Evolutionary conservation across 192 early-diverging fungal species (phyloP).

Genomic region (Thamnidium elegans): DNA sequence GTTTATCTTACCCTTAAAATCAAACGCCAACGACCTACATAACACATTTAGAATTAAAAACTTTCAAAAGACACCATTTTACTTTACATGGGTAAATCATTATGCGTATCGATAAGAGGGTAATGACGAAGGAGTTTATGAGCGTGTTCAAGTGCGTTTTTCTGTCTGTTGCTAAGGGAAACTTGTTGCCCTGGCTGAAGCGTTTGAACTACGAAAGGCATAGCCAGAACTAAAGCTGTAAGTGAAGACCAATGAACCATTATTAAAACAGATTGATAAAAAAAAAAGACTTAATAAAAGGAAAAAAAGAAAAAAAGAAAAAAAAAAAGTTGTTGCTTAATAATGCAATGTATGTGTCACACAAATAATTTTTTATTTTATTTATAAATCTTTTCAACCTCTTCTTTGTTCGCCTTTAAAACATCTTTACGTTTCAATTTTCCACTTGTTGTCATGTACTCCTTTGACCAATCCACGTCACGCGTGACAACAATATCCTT

Average conservation of each 20-base stretch:
- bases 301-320: background rate
- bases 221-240: background rate
- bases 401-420: slow-evolving; percentile 27
- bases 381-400: slow-evolving; percentile 30
- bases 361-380: slow-evolving; percentile 11
- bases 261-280: background rate
- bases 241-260: background rate
- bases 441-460: slow-evolving; percentile 73
- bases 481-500: slow-evolving; percentile 49
- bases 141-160: slow-evolving; percentile 9
- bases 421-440: slow-evolving; percentile 67
- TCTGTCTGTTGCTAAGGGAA: background rate
- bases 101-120: slow-evolving; percentile 36
- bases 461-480: slow-evolving; percentile 66
- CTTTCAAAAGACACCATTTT: background rate
- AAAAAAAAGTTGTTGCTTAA: slow-evolving; percentile 2
- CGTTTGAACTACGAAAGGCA: slow-evolving; percentile 1
- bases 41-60: background rate
- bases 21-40: slow-evolving; percentile 28
- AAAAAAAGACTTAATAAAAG: background rate
- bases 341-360: background rate
- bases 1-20: slow-evolving; percentile 30
- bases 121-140: slow-evolving; percentile 20
- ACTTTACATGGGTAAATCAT: slow-evolving; percentile 32
- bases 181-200: background rate